Percentiles rank a stretch among this genome's conserved stretches.
Evolutionary conservation across 1,284 basidiomycete genomes (phyloP).

Genomic region (Boletellus deceptivus): DNA sequence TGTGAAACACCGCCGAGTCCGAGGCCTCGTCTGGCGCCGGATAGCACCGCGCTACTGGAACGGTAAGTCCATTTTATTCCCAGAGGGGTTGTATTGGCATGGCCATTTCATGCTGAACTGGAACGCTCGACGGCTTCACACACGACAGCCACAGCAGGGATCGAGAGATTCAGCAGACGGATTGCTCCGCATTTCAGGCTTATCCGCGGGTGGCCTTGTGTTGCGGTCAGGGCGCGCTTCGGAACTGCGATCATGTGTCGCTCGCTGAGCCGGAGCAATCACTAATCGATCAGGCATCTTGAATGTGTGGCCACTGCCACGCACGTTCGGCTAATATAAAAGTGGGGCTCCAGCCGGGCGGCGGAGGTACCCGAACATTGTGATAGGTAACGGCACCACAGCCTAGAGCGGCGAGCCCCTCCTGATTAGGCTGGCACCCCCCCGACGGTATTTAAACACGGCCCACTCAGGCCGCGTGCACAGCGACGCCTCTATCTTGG

Average conservation of each 20-base stretch:
- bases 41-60: too few relatives aligned
- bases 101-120: too few relatives aligned
- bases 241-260: too few relatives aligned
- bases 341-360: constrained; percentile 12
- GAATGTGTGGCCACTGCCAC: neutral
- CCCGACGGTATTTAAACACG: constrained; percentile 19
- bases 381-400: constrained; percentile 9
- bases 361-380: neutral
- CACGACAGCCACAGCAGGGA: neutral
- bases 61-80: too few relatives aligned
- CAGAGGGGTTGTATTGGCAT: too few relatives aligned
- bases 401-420: neutral
- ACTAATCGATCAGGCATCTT: neutral
- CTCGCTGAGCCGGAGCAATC: too few relatives aligned
- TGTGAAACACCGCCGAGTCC: neutral
- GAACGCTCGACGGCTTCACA: neutral
- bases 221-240: too few relatives aligned
- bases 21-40: too few relatives aligned
- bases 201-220: too few relatives aligned
- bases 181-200: too few relatives aligned
- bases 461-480: neutral
- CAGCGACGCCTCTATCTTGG: neutral
- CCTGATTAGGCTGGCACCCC: constrained; percentile 4
- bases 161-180: too few relatives aligned
- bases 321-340: constrained; percentile 11